A percentile compares a stretch with the other conserved stretches of the same genome.
These are phyloP conservation scores for Rhynchosporium secalis DNA, from an alignment of 2,329 filamentous ascomycete species.

Conservation along the genomic window DNA sequence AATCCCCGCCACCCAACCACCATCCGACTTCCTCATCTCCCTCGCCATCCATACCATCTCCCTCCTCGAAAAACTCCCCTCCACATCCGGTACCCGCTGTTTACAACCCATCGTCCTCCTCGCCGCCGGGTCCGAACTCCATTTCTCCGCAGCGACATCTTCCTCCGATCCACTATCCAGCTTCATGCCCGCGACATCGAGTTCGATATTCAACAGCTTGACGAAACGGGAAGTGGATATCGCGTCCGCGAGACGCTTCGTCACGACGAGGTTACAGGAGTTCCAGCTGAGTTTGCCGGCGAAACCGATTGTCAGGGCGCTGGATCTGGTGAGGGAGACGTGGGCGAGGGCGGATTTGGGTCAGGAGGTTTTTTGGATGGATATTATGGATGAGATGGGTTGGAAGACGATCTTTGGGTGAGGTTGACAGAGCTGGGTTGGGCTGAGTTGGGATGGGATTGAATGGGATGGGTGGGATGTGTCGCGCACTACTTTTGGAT, in stretches of 20 bases:
- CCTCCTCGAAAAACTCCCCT: constrained; percentile 33
- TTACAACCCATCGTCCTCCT: constrained; percentile 36
- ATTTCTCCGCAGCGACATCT: constrained; percentile 24
- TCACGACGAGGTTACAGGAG: constrained; percentile 33
- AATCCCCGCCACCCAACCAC: constrained; percentile 22
- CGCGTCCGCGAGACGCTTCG: constrained; percentile 33
- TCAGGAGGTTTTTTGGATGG: constrained; percentile 35
- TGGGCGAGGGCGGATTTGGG: constrained; percentile 33
- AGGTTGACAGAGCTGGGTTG: not conserved
- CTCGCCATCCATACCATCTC: constrained; percentile 35
- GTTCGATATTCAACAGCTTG: constrained; percentile 28
- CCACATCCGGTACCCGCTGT: constrained; percentile 34
- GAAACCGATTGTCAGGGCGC: constrained; percentile 33
- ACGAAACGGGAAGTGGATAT: constrained; percentile 35
- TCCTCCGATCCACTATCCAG: constrained; percentile 7
- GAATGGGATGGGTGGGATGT: too few relatives aligned
- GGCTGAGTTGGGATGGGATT: too few relatives aligned
- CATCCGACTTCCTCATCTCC: constrained; percentile 34
- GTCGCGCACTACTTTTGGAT: too few relatives aligned
- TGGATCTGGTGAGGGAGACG: constrained; percentile 34
- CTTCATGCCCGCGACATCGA: constrained; percentile 16
- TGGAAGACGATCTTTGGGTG: constrained; percentile 34
- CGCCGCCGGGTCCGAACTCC: constrained; percentile 32
- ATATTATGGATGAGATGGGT: constrained; percentile 34
- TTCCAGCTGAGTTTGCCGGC: constrained; percentile 34